Base-by-base conservation (phyloP, 78 protist species). In the Pelomyxa schiedti region DNA sequence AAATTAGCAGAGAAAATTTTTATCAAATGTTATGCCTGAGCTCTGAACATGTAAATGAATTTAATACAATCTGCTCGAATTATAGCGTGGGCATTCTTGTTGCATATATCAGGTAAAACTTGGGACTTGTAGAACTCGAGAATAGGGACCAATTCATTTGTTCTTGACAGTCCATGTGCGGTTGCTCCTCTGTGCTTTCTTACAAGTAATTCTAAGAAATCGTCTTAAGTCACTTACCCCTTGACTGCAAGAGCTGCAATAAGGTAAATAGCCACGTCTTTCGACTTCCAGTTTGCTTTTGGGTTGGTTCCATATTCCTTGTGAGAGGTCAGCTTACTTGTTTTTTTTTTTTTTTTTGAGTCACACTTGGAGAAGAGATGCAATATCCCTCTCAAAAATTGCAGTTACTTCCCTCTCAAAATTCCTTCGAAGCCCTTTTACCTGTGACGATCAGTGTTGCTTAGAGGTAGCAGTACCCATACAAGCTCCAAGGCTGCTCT, bases 261-360 rank as follows among this genome's bases (percentile, higher is more conserved):
- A 42, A 95, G 81, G 73, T 83, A 93, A 74, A 95, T 92, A 29
- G 95, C 94, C 16, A 71, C 81, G 74, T 94, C 96, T 80, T 89
- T 94, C 24, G 89, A 53, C 39, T 76, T 28, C 95, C 95, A 93
- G 42, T 90, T 75, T 30, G 67, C 64, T 47, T 26, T 24, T 26
- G 16, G 71, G 43, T 58, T 30, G 9, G 53, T 4, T 35, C 9
- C 58, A 74, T 80, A 84, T 47, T 47, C 16, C 29, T 2, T 40
- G 43, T 88, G 81, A 26, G 77, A 42, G 36, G 63, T 0, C 28
- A 4, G 26, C 64, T 86, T 39, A 70, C 86, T 41, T 0, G 30
- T 47, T 41, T 38, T 7, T 70, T 80, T 83, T 36, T 88, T 78
- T 16, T 5, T 28, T 16, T 82, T 70, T 30, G 66, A 74, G 37